Evolutionary conservation across 1,139 yeast species (phyloP), one percentile per base, ranked within the genome.

Genomic region (Saccharomyces hybrid): DNA sequence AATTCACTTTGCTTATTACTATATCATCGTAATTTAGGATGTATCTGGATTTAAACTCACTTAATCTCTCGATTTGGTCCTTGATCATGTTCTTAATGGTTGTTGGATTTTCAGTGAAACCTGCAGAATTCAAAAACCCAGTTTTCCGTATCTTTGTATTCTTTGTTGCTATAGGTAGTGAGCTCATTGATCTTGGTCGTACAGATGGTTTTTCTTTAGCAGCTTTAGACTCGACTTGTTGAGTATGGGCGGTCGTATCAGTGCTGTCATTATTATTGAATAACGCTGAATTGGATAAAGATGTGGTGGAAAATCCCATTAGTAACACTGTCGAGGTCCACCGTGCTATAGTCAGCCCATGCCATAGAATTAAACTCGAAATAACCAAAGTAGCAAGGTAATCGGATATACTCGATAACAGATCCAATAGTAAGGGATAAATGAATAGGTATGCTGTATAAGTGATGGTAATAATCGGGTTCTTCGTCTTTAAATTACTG

Each of bases 1-100:
- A 80, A 65, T 83, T 85, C 54, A 85, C 82, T 61, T 84, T 82
- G 8, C 87, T 76, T 13, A 85, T 72, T 55, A 79, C 74, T 14
- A 85, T 65, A 54, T 78, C 74, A 4, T 78, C 76, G 16, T 84
- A 68, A 7, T 65, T 66, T 38, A 67, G 48, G 16, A 55, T 55
- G 61, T 81, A 84, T 5, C 72, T 69, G 11, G 75, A 69, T 62
- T 77, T 81, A 67, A 79, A 86, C 47, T 72, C 73, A 27, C 80
- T 82, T 23, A 83, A 67, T 1, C 67, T 65, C 27, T 72, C 68
- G 5, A 85, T 76, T 23, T 71, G 69, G 2, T 69, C 69, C 20
- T 71, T 68, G 1, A 85, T 73, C 16, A 72, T 71, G 0, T 71
- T 62, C 55, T 72, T 78, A 50, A 74, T 65, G 41, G 69, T 63